phyloP scores from a whole-genome alignment of 805 yeast species.

The Yarrowia osloensis region DNA sequence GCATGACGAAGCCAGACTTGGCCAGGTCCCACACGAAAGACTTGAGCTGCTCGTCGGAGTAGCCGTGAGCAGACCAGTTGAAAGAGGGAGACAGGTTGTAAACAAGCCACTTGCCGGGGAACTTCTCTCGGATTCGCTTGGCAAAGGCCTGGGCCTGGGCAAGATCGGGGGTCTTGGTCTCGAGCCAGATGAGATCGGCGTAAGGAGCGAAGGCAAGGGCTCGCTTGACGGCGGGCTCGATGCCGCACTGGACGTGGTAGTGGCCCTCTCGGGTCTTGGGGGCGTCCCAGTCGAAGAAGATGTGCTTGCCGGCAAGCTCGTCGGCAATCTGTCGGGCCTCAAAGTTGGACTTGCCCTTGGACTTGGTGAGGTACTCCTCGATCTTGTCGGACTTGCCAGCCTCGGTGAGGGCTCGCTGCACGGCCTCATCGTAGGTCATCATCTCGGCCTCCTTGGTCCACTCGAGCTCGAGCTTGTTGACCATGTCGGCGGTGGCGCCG shows the following conservation, averaged over 20 bases:
- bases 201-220: constrained; percentile 58
- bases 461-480: constrained; percentile 47
- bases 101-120: constrained; percentile 58
- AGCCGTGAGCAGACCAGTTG: constrained; percentile 63
- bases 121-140: constrained; percentile 48
- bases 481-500: constrained; percentile 45
- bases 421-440: constrained; percentile 56
- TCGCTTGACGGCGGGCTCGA: constrained; percentile 57
- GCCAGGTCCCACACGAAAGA: constrained; percentile 57
- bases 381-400: constrained; percentile 41
- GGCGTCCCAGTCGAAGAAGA: constrained; percentile 60
- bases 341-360: constrained; percentile 41
- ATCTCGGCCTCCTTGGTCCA: constrained; percentile 52
- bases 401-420: constrained; percentile 41
- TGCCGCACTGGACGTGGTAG: constrained; percentile 52
- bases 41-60: constrained; percentile 49
- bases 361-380: constrained; percentile 39
- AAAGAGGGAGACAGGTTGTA: constrained; percentile 63
- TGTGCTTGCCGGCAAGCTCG: constrained; percentile 39
- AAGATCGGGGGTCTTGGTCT: constrained; percentile 60
- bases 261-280: constrained; percentile 62
- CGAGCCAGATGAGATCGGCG: constrained; percentile 63
- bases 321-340: constrained; percentile 39
- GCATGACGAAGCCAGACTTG: constrained; percentile 58
- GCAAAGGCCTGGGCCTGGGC: constrained; percentile 54